These are phyloP conservation scores for Rhizopogon vinicolor DNA, from an alignment of 768 basidiomycete genomes.

Conservation along the genomic window DNA sequence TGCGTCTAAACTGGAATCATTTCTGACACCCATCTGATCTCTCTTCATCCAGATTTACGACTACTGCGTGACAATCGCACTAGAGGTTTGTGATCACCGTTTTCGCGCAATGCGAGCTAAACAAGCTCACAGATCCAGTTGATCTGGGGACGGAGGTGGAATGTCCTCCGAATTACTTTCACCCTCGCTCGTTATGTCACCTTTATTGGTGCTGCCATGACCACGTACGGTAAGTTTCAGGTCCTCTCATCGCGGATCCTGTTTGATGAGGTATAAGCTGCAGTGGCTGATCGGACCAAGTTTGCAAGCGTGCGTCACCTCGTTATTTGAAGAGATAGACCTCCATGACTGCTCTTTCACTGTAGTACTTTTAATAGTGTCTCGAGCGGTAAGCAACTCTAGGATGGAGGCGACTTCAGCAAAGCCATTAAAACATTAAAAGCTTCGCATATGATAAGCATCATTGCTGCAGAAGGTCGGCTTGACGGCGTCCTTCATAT, in stretches of 20 bases:
- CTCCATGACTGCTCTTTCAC: neutral
- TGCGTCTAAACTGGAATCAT: neutral
- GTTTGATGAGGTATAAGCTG: no score
- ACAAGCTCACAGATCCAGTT: neutral
- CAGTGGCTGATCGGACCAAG: no score
- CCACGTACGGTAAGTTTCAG: neutral
- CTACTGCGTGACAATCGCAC: neutral
- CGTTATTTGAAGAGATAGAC: neutral
- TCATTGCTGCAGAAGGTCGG: constrained; percentile 3
- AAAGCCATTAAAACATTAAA: neutral
- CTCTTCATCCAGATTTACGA: neutral
- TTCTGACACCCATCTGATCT: neutral
- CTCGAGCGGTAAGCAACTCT: neutral
- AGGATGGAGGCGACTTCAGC: neutral
- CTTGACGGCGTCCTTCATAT: no score
- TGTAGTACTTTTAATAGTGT: neutral
- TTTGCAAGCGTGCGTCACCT: no score
- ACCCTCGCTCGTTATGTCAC: constrained; percentile 1
- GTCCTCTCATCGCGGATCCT: no score
- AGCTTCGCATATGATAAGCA: constrained; percentile 2
- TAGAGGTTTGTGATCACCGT: neutral
- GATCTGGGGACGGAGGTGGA: constrained; percentile 1
- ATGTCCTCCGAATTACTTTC: neutral
- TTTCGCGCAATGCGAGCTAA: no score
- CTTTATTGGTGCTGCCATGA: neutral